Evolutionary conservation across 140 eudicot genomes (phyloP), one percentile per base, ranked within the genome.

Genomic region (Oenanthe javanica): DNA sequence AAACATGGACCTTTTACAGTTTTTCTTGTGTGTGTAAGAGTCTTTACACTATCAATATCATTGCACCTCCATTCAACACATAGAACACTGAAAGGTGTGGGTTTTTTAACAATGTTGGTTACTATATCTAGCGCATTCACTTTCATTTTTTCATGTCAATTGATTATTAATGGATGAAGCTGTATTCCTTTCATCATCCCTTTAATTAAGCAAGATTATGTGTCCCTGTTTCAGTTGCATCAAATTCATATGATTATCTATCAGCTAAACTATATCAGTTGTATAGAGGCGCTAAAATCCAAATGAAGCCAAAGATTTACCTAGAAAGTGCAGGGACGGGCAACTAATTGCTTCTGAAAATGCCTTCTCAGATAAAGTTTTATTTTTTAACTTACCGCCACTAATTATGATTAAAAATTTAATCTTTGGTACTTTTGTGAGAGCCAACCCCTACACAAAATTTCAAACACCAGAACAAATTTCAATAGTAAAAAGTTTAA

Each of bases 291-390:
- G 59, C 21, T 52, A 15, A 52, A 52, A 52, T 52, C 21, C 19
- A 52, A 71, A 1, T 4, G 12, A 42, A 45, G 7, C 52, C 49
- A 45, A 6, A 73, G 9, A 73, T 7, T 43, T 90, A 95, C 99
- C 99, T 89, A 95, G 81, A 83, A 95, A 92, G 86, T 95, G 99
- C 80, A 95, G 81, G 31, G 99, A 92, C 4, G 97, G 95, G 82
- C 96, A 95, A 42, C 79, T 87, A 42, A 89, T 81, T 27, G 89
- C 84, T 59, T 86, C 49, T 1, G 91, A 84, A 83, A 87, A 95
- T 71, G 97, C 97, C 81, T 92, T 91, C 64, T 90, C 90, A 21
- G 91, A 93, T 81, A 77, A 48, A 2, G 94, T 43, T 77, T 79
- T 77, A 74, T 84, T 86, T 84, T 63, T 88, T 0, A 92, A 75